Base-by-base conservation (phyloP, 306 rosid genomes). In the barrel medic (Medicago truncatula) region DNA sequence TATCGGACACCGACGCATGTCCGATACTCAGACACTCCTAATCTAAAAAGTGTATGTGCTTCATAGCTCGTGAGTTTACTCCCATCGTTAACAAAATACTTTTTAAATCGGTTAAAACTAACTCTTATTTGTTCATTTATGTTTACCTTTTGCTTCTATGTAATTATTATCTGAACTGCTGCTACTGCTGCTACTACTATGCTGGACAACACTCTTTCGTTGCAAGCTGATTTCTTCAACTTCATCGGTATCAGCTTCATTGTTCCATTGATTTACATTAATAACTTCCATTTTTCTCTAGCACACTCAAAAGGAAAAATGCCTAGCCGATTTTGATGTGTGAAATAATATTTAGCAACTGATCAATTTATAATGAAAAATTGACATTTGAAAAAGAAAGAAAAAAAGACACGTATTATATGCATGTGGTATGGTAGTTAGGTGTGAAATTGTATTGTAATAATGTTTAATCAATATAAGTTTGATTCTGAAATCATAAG, bases 191-290 rank as follows among this genome's bases (percentile, higher is more conserved):
- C 18, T 14, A 8, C 67, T 60, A 14, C 7, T 34, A 12, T 39
- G 25, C 6, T 54, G 54, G 47, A 43, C 52, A 34, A 70, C 39
- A 46, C 25, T 52, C 50, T 72, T 75, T 61, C 61, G n/a, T 25
- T 77, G 64, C 52, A 87, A 78, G 14, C 67, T 65, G 6, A 15
- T 57, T 41, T 64, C 86, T 40, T 70, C 71, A 50, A 53, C 83
- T 60, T 70, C 81, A 3, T 14, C 18, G 9, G 9, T 47, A n/a
- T 78, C 87, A 40, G 39, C 56, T n/a, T 81, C 85, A 50, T 79
- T 70, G 44, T 79, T 66, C 82, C 82, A 74, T 41, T 56, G 70
- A 43, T 56, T 28, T 54, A 10, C 17, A 58, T 23, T 58, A 13
- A 4, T 13, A 31, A 16, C 82, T 9, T 72, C 82, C 82, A 82